Base-by-base conservation (phyloP, 495 filamentous ascomycete genomes). In the Sordaria brevicollis region DNA sequence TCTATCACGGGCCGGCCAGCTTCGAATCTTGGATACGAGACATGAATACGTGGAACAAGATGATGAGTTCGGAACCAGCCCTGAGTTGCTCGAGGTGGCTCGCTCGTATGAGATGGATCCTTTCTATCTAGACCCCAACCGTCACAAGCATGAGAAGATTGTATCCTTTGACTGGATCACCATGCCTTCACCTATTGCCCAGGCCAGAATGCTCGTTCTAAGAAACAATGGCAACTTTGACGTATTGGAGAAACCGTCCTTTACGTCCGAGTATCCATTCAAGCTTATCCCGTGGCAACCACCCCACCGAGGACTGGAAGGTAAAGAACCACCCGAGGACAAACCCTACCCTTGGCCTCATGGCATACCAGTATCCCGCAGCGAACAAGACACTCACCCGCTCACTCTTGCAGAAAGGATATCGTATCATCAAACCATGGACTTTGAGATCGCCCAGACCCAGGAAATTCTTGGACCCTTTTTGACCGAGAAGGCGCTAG, bases 101-200 rank as follows among this genome's bases (percentile, higher is more conserved):
- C 79, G 76, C 19, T 87, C 87, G 0, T 78, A 85, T 66, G 84
- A 86, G 71, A 75, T 89, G 68, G 82, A 86, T 41, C 84, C 84
- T 70, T 79, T 79, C 4, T 88, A 81, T 69, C 80, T 81, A 36
- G 80, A 84, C 43, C 75, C 74, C 8, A 71, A 76, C 37, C 80
- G 77, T 25, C 49, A 57, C 68, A 84, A 75, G 81, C 89, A 79
- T 57, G 85, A 90, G 49, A 86, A 89, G 17, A 87, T 97, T 35
- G 90, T 95, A 0, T 91, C 91, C 2, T 97, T 96, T 77, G 94
- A 97, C 75, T 96, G 93, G 83, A 83, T 96, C 68, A 91, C 80
- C 74, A 76, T 86, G 83, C 80, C 89, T 21, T 86, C 80, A 62
- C 84, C 84, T 2, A 80, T 86, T 9, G 79, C 89, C 49, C 89